Conservation (phyloP, 1,284 basidiomycete species). For the Athelia sp. region DNA sequence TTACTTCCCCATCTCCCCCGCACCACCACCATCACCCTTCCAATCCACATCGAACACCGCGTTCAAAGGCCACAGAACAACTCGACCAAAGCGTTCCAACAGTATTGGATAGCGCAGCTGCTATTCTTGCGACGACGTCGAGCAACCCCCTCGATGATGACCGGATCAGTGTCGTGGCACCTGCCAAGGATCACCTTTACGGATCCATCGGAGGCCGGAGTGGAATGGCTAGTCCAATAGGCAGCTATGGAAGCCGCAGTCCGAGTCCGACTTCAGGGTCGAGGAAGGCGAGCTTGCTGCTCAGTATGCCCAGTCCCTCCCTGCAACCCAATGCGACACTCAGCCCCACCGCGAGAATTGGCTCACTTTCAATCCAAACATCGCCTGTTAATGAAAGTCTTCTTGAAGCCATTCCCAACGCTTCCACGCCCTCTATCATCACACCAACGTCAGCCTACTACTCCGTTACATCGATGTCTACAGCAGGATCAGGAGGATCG, state of each 20-base stretch:
- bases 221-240: conserved; percentile 62
- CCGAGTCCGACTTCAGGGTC: conserved; percentile 46
- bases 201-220: conserved; percentile 28
- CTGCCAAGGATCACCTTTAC: conserved; percentile 29
- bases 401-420: conserved; percentile 1
- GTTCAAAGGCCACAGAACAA: conserved; percentile 64
- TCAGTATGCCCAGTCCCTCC: conserved; percentile 34
- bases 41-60: conserved; percentile 68
- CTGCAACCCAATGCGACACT: conserved; percentile 9
- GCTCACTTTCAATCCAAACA: background rate
- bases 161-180: conserved; percentile 53
- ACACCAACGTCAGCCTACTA: conserved; percentile 50
- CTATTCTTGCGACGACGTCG: conserved; percentile 47
- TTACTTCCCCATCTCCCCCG: conserved; percentile 43
- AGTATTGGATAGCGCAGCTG: conserved; percentile 70
- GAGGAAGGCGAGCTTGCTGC: conserved; percentile 25
- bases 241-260: conserved; percentile 58
- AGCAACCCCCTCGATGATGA: conserved; percentile 38
- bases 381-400: conserved; percentile 1
- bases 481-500: conserved; percentile 26
- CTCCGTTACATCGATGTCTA: conserved; percentile 18
- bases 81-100: conserved; percentile 71
- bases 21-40: conserved; percentile 30
- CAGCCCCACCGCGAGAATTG: conserved; percentile 6
- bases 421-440: conserved; percentile 22